phyloP scores from a whole-genome alignment of 257 asterid species.

The Cruciata laevipes region DNA sequence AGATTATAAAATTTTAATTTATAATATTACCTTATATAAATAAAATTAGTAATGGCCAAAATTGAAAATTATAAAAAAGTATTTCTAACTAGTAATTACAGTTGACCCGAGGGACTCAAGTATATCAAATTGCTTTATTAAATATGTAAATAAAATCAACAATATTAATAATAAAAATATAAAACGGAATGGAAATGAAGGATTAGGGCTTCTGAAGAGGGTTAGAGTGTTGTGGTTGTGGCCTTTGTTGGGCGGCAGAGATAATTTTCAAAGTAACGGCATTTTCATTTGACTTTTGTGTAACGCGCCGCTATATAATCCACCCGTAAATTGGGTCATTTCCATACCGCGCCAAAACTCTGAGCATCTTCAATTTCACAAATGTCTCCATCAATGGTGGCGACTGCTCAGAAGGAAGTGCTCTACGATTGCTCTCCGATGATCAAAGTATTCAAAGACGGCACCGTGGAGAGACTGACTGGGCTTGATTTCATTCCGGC shows the following conservation, averaged over 20 bases:
- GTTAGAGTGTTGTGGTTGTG: neutral
- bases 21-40: too few species aligned
- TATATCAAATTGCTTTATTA: too few species aligned
- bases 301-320: neutral
- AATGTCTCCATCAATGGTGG: slow-evolving; percentile 13
- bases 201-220: too few species aligned
- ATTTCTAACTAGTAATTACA: too few species aligned
- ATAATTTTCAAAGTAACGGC: neutral
- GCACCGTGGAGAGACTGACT: slow-evolving; percentile 28
- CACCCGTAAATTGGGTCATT: neutral
- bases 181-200: too few species aligned
- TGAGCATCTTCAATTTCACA: neutral
- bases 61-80: too few species aligned
- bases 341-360: neutral
- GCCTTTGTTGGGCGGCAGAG: neutral
- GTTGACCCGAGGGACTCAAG: too few species aligned
- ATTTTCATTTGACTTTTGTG: neutral
- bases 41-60: too few species aligned
- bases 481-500: slow-evolving; percentile 22
- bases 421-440: slow-evolving; percentile 34
- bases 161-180: too few species aligned
- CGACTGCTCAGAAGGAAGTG: slow-evolving; percentile 20
- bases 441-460: slow-evolving; percentile 32
- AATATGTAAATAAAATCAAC: too few species aligned
- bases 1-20: too few species aligned